These are phyloP conservation scores for Dictyophora rubrovolvata DNA, from an alignment of 768 basidiomycete genomes.

Conservation along the genomic window DNA sequence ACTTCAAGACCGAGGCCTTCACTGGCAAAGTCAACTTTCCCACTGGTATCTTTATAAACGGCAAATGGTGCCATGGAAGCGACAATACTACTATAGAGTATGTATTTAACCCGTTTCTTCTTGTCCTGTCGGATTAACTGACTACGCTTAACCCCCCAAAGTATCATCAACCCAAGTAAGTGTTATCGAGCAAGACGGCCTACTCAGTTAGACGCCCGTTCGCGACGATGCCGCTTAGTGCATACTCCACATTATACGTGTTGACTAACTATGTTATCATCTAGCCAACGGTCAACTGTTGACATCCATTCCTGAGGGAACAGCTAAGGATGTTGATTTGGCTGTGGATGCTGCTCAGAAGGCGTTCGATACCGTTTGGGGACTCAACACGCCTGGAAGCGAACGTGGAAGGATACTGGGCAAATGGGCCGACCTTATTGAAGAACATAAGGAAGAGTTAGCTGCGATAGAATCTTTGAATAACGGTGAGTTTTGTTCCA, in stretches of 20 bases:
- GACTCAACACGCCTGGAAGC: constrained; percentile 43
- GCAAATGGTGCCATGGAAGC: constrained; percentile 51
- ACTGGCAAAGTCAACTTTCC: constrained; percentile 47
- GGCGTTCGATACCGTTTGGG: constrained; percentile 60
- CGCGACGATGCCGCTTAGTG: not conserved
- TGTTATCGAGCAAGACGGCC: not conserved
- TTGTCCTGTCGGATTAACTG: not conserved
- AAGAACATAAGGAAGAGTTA: constrained; percentile 49
- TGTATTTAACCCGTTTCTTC: no score
- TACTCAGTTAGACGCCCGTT: not conserved
- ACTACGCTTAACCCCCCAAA: constrained; percentile 16
- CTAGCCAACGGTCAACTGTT: constrained; percentile 56
- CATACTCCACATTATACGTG: not conserved
- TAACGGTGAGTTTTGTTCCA: constrained; percentile 34
- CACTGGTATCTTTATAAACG: constrained; percentile 66
- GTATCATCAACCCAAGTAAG: constrained; percentile 49
- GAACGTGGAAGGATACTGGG: constrained; percentile 45
- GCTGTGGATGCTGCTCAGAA: constrained; percentile 63
- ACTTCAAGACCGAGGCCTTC: constrained; percentile 44
- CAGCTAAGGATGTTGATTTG: constrained; percentile 59
- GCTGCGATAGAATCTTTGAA: constrained; percentile 68
- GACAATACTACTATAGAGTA: constrained; percentile 59
- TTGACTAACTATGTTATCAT: constrained; percentile 8
- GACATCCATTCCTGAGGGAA: constrained; percentile 48
- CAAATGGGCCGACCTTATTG: constrained; percentile 58